Percentiles rank a stretch among this genome's conserved stretches.
Conservation (phyloP, 495 filamentous ascomycete species). For the Annulohypoxylon stygium region DNA sequence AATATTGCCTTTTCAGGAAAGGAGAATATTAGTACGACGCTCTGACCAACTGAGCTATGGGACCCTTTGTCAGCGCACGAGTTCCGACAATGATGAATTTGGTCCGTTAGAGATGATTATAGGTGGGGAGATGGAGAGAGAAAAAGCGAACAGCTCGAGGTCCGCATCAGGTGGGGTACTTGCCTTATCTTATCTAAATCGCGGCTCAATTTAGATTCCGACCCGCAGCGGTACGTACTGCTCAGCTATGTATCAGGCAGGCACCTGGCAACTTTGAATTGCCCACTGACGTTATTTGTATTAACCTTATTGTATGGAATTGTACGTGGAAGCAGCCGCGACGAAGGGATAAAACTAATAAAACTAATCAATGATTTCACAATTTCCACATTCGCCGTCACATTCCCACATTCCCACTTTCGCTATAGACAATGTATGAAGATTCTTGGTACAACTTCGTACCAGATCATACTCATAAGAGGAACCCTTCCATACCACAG, state of each 20-base stretch:
- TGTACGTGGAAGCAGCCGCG: not conserved
- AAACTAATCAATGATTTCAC: not conserved
- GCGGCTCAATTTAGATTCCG: conserved; percentile 25
- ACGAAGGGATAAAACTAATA: not conserved
- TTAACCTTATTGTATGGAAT: not conserved
- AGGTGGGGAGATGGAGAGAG: not conserved
- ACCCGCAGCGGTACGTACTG: not conserved
- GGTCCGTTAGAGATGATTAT: not conserved
- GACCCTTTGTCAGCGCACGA: not conserved
- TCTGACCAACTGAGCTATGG: conserved; percentile 43
- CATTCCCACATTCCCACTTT: conserved; percentile 14
- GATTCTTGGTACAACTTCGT: conserved; percentile 80
- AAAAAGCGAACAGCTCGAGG: not conserved
- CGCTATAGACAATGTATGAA: conserved; percentile 71
- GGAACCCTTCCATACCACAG: conserved; percentile 55
- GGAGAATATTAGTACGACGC: conserved; percentile 39
- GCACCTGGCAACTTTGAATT: conserved; percentile 16
- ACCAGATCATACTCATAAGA: conserved; percentile 64
- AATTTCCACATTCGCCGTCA: not conserved
- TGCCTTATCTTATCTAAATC: conserved; percentile 5
- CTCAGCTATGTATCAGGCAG: not conserved
- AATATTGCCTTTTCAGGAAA: conserved; percentile 2
- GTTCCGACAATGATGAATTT: not conserved
- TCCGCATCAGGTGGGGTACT: not conserved
- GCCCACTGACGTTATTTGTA: conserved; percentile 24